A percentile compares a stretch with the other conserved stretches of the same genome.
Conservation (phyloP, 129 eudicot genomes). For the Helichrysum umbraculigerum region DNA sequence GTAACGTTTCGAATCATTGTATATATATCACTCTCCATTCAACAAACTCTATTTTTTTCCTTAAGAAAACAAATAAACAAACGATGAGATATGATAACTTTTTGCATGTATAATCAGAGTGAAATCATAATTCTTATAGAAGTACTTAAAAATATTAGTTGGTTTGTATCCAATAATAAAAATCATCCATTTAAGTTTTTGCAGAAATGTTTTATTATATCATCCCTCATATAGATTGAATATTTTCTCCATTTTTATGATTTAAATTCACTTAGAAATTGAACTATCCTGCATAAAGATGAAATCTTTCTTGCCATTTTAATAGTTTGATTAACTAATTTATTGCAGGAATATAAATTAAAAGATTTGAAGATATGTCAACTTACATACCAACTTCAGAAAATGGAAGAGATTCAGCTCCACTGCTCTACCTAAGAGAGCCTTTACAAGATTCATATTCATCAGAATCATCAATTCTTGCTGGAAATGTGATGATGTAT, state of each 20-base stretch:
- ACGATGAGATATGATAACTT: not conserved
- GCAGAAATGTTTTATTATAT: not conserved
- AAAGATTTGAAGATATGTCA: slow-evolving; percentile 46
- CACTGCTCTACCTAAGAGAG: slow-evolving; percentile 50
- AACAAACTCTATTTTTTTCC: not conserved
- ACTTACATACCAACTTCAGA: slow-evolving; percentile 57
- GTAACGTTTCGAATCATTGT: not conserved
- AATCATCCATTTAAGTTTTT: slow-evolving; percentile 4
- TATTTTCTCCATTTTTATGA: not conserved
- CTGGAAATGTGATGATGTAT: slow-evolving; percentile 58
- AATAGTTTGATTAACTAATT: not conserved
- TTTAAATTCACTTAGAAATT: not conserved
- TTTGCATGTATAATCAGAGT: not conserved
- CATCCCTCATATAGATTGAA: slow-evolving; percentile 10
- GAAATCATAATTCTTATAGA: not conserved
- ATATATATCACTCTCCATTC: not conserved
- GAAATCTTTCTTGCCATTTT: not conserved
- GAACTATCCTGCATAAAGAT: slow-evolving; percentile 6
- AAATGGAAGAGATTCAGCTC: slow-evolving; percentile 50
- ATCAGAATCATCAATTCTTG: slow-evolving; percentile 49
- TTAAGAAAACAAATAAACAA: no score
- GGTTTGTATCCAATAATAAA: not conserved
- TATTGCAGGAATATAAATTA: slow-evolving; percentile 30
- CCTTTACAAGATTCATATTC: slow-evolving; percentile 49
- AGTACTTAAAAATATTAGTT: not conserved